Evolutionary conservation across 2,329 filamentous ascomycete species (phyloP), one percentile per base, ranked within the genome.

Genomic region (Colletotrichum theobromicola): DNA sequence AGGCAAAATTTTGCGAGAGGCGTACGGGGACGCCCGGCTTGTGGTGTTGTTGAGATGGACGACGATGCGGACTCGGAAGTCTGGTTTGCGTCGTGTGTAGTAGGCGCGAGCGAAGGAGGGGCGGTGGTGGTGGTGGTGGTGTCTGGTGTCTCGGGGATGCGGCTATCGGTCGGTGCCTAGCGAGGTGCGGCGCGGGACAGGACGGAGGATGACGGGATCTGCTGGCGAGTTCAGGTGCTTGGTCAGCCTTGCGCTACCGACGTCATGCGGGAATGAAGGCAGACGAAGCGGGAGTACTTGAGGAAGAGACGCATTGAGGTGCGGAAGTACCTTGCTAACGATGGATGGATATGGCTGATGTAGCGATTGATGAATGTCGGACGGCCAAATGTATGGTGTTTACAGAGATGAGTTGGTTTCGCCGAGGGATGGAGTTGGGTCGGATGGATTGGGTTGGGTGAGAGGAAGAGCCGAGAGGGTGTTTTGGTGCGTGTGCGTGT

Each of bases 131-230:
- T 60, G 28, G 7, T 15, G 57, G 58, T 63, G 55, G 57, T 60
- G 42, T 55, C 24, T 37, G 46, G 61, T 46, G 61, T 66, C 35
- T 42, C 65, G 61, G 61, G 62, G 30, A 74, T 37, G 35, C 67
- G 67, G 71, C 71, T 65, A 53, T 70, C 50, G 70, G 67, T 67
- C 62, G 68, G 68, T 62, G 55, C 57, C 60, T 67, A n/a, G 68
- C 28, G 30, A 57, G 60, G 42, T 50, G 42, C 32, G 67, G 32
- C 35, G 67, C 50, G 60, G 65, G 65, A 63, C 24, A 61, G 42
- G 32, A 73, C 71, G 71, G 72, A 60, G 72, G 35, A 72, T 42
- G 68, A 75, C 72, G 72, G 72, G 42, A 71, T 55, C 67, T 72
- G 70, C 28, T n/a, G 66, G 37, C 71, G 58, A 42, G 35, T 30